Conservation (phyloP, 768 basidiomycete species). For the Leccinum aurantiacum region DNA sequence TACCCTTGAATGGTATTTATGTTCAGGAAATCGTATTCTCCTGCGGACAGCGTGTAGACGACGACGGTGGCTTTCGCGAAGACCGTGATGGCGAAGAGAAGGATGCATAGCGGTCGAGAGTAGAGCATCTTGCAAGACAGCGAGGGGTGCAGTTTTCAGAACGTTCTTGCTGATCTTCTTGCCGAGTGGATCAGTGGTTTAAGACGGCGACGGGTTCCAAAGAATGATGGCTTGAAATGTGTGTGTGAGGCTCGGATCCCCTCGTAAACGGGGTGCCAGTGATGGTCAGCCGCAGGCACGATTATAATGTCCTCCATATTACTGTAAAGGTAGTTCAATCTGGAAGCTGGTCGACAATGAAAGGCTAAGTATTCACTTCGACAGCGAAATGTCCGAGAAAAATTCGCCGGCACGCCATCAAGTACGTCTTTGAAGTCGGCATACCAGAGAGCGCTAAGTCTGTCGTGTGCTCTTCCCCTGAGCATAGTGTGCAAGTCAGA, state of each 20-base stretch:
- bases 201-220: slow-evolving; percentile 1
- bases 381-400: not conserved
- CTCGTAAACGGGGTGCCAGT: slow-evolving; percentile 6
- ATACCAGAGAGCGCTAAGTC: not conserved
- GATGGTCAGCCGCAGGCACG: slow-evolving; percentile 8
- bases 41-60: slow-evolving; percentile 21
- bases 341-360: not conserved
- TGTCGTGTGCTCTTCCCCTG: not conserved
- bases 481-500: not conserved
- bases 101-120: slow-evolving; percentile 13
- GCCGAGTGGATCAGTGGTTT: not conserved
- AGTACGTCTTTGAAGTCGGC: not conserved
- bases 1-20: slow-evolving; percentile 23
- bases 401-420: not conserved
- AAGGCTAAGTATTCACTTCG: not conserved
- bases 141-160: not conserved
- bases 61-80: slow-evolving; percentile 21
- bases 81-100: slow-evolving; percentile 19
- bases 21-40: slow-evolving; percentile 17
- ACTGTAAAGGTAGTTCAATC: not conserved
- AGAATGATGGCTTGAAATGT: not conserved
- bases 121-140: slow-evolving; percentile 16
- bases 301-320: slow-evolving; percentile 6
- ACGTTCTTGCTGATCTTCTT: not conserved
- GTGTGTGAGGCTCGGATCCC: not conserved